A percentile compares a stretch with the other conserved stretches of the same genome.
Evolutionary conservation across 345 rosid genomes (phyloP).

Genomic region (Leavenworthia alabamica): DNA sequence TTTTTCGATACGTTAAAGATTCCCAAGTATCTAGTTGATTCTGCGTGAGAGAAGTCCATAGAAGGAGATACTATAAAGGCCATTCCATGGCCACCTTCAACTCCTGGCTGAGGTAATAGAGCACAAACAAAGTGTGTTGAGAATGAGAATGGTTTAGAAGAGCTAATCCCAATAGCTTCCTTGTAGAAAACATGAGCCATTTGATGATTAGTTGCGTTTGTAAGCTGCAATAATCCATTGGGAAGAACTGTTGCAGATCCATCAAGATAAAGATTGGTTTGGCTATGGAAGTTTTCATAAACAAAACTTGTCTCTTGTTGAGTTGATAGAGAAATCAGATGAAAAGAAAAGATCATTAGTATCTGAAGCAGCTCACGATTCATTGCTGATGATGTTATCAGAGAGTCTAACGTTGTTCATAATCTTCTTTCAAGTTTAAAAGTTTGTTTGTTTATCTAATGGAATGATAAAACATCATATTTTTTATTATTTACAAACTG

Average conservation of each 20-base stretch:
- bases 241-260: slow-evolving; percentile 33
- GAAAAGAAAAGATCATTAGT: not conserved
- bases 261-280: slow-evolving; percentile 26
- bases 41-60: slow-evolving; percentile 10
- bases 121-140: slow-evolving; percentile 42
- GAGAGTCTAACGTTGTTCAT: not conserved
- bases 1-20: slow-evolving; percentile 36
- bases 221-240: slow-evolving; percentile 46
- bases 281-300: slow-evolving; percentile 31
- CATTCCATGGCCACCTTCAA: slow-evolving; percentile 44
- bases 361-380: slow-evolving; percentile 2
- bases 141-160: slow-evolving; percentile 29
- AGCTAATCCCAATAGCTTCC: slow-evolving; percentile 33
- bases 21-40: slow-evolving; percentile 36
- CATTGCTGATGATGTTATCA: slow-evolving; percentile 11
- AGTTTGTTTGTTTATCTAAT: slow-evolving; percentile 14
- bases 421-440: not conserved
- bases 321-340: slow-evolving; percentile 11
- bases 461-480: not conserved
- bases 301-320: slow-evolving; percentile 30
- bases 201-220: slow-evolving; percentile 33
- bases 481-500: not conserved
- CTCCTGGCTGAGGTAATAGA: slow-evolving; percentile 24
- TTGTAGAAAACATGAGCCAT: slow-evolving; percentile 42
- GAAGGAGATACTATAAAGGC: slow-evolving; percentile 39